These are phyloP conservation scores for Polychytrium aggregatum DNA, from an alignment of 192 early-diverging fungal genomes.

Conservation along the genomic window DNA sequence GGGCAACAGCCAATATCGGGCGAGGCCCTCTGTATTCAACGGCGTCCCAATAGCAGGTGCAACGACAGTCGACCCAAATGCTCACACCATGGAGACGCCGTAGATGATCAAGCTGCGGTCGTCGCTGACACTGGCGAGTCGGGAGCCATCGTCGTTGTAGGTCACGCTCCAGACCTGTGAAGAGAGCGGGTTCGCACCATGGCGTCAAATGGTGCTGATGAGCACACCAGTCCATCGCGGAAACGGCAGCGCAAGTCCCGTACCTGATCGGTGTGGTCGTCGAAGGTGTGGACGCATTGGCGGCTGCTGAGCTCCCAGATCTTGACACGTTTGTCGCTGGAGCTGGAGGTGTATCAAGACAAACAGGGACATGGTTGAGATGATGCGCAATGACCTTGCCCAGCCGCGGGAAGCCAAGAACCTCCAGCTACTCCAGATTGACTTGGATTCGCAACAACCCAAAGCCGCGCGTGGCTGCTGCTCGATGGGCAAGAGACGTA, in stretches of 20 bases:
- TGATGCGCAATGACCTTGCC: too few species aligned
- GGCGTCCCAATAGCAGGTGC: too few species aligned
- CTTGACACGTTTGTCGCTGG: constrained; percentile 70
- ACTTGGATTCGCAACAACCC: too few species aligned
- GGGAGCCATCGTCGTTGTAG: constrained; percentile 65
- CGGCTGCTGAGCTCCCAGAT: constrained; percentile 66
- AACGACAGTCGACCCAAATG: too few species aligned
- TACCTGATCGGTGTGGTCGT: constrained; percentile 67
- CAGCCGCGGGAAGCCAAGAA: too few species aligned
- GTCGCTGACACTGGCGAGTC: constrained; percentile 60
- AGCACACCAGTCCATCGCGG: neutral
- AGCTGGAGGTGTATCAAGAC: too few species aligned
- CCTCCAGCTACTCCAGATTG: too few species aligned
- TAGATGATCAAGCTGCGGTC: constrained; percentile 46
- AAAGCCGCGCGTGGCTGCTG: too few species aligned
- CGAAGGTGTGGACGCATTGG: constrained; percentile 67
- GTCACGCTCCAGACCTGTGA: constrained; percentile 69
- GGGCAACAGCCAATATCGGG: too few species aligned
- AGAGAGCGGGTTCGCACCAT: constrained; percentile 10
- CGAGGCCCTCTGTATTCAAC: too few species aligned
- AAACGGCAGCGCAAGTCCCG: neutral
- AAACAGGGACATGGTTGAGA: too few species aligned
- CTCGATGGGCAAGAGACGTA: too few species aligned
- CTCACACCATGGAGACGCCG: constrained; percentile 7
- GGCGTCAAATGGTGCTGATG: neutral